Percentiles rank a stretch among this genome's conserved stretches.
Conservation (phyloP, 1,284 basidiomycete genomes). For the Papiliotrema terrestris region DNA sequence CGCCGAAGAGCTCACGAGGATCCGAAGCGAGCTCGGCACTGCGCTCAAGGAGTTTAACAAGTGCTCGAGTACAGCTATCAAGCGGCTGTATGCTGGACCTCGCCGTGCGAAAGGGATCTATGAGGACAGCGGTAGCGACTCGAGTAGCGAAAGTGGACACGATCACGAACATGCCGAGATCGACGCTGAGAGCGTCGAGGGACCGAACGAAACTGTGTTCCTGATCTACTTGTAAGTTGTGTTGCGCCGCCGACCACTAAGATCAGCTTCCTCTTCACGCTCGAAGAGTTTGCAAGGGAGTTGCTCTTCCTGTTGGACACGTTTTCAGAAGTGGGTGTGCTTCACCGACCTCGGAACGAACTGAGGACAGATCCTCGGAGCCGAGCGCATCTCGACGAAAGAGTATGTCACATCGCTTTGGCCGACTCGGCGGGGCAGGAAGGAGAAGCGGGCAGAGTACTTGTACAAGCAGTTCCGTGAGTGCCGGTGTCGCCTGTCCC, state of each 20-base stretch:
- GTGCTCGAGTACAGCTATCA: conserved; percentile 70
- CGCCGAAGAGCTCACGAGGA: conserved; percentile 56
- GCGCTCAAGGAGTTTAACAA: conserved; percentile 63
- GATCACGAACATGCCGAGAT: conserved; percentile 7
- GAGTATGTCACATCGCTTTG: conserved; percentile 28
- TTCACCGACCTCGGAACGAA: background rate
- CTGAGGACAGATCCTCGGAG: conserved; percentile 30
- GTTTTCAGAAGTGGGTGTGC: background rate
- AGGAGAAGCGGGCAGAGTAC: conserved; percentile 15
- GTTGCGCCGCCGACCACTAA: background rate
- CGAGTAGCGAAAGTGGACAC: conserved; percentile 23
- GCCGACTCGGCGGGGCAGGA: background rate
- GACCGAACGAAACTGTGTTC: conserved; percentile 61
- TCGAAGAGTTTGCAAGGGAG: conserved; percentile 86
- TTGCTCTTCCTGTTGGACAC: conserved; percentile 74
- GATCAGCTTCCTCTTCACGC: conserved; percentile 82
- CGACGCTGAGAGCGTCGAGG: conserved; percentile 14
- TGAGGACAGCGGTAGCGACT: conserved; percentile 18
- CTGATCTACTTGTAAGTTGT: conserved; percentile 78
- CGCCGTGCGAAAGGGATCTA: conserved; percentile 28
- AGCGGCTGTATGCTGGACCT: conserved; percentile 65
- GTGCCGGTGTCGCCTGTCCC: conserved; percentile 10
- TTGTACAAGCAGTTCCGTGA: conserved; percentile 43
- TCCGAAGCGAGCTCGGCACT: conserved; percentile 64
- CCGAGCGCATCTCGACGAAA: conserved; percentile 22